phyloP scores from a whole-genome alignment of 202 grass and related monocot species.

The Hordeum pubiflorum region DNA sequence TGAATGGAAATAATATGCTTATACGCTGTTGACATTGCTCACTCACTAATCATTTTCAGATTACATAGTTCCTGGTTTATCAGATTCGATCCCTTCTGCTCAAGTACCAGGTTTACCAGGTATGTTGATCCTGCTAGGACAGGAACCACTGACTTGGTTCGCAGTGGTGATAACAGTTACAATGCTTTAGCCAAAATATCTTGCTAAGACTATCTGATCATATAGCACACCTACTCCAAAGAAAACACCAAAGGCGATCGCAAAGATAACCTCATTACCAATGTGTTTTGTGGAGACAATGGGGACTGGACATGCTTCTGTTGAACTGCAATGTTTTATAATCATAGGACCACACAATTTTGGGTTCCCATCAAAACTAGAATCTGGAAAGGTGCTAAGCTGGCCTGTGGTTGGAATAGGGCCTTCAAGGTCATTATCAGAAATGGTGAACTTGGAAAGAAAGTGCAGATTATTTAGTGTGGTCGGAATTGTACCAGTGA shows the following conservation, averaged over 20 bases:
- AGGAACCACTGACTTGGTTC: background rate
- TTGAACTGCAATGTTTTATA: background rate
- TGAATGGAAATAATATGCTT: background rate
- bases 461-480: slow-evolving; percentile 6
- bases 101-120: background rate
- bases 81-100: background rate
- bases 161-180: background rate
- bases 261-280: background rate
- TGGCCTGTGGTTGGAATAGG: background rate
- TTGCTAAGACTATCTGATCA: slow-evolving; percentile 17
- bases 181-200: background rate
- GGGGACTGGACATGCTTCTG: background rate
- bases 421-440: slow-evolving; percentile 28
- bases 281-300: background rate
- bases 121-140: background rate
- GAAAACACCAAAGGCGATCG: slow-evolving; percentile 9
- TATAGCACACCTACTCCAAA: slow-evolving; percentile 15
- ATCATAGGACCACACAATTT: background rate
- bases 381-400: slow-evolving; percentile 20
- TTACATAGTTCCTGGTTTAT: background rate
- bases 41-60: background rate
- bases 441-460: slow-evolving; percentile 25
- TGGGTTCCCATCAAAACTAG: slow-evolving; percentile 24
- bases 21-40: too few species aligned
- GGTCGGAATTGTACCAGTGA: slow-evolving; percentile 22